Base-by-base conservation (phyloP, 495 filamentous ascomycete species). In the Entonaema liquescens region DNA sequence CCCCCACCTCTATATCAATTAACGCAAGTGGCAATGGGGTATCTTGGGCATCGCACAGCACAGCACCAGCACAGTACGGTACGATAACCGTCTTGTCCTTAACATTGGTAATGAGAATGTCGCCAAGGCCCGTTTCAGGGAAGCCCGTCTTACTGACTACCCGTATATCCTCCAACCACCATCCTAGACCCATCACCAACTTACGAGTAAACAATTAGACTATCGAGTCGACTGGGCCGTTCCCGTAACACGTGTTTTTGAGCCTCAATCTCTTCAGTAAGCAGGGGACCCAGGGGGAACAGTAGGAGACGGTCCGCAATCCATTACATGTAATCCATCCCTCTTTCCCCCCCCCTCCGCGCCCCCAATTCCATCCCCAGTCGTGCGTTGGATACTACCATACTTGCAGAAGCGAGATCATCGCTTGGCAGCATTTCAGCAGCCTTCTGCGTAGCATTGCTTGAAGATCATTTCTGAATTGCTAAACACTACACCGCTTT, bases 391-490 rank as follows among this genome's bases (percentile, higher is more conserved):
- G 59, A 33, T 67, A 33, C 59, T 61, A 63, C 70, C 6, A 4
- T 68, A 64, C 70, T 9, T 62, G 70, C 70, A 68, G 70, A 69
- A 73, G 70, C 70, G 70, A 73, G 65, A 69, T 73, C 65, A 73
- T 50, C 65, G n/a, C 70, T 66, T 62, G 70, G 65, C 70, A 72
- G 61, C 49, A 36, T 68, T 72, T 73, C 70, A 73, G 70, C 70
- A 73, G 65, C 70, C 57, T 44, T 55, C 33, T 36, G 60, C 50
- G 69, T 68, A 29, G 65, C 65, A 73, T 69, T 53, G 57, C 38
- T 26, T 54, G 70, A 53, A 50, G 70, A 73, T 73, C 70, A 44
- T 73, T 73, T 50, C 70, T 66, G 7, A 31, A 66, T 62, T 63
- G 28, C 50, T 21, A 52, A 33, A 42, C 53, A 62, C 65, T 44